Base-by-base conservation (phyloP, 768 basidiomycete species). In the Naganishia antarctica region DNA sequence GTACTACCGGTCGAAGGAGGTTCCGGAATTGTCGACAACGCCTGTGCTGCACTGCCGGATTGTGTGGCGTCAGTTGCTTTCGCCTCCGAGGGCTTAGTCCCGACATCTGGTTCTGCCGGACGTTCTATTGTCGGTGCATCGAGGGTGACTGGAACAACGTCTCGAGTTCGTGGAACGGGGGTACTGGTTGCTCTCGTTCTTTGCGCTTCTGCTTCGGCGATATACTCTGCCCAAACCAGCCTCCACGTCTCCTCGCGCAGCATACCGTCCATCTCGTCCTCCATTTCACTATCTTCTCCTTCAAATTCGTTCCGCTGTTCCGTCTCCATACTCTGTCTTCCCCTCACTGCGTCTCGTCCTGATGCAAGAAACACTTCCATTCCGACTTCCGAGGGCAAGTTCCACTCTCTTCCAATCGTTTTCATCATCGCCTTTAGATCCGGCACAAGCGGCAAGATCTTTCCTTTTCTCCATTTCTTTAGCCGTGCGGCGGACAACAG, bases 181-280 rank as follows among this genome's bases (percentile, higher is more conserved):
- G 51, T 53, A 3, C 51, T 18, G n/a, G 15, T 53, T 32, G 16
- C 51, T 53, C 51, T 53, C n/a, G 32, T 53, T 34, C 51, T 34
- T 34, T 34, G n/a, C 32, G 32, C n/a, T 37, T 53, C 51, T 5
- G 51, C 51, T n/a, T 37, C 51, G 32, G 51, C 51, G n/a, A 53
- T 37, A 53, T 37, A 57, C 15, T 64, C 44, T 9, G 43, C 53
- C 64, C 66, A 66, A 7, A 66, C 25, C 23, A 66, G 57, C 61
- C 34, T 51, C 66, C 66, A 66, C 3, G 66, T 61, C 41, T 66
- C 66, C 15, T 53, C 28, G 21, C 51, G 18, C 51, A 53, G n/a
- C 32, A 53, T 34, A 3, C 51, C 51, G 25, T 37, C 51, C 51
- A 34, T 37, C 21, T 37, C 51, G 7, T 53, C 51, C n/a, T 53